Percentiles rank a stretch among this genome's conserved stretches.
phyloP scores from a whole-genome alignment of 2,329 filamentous ascomycete species.

The Colletotrichum sp. region DNA sequence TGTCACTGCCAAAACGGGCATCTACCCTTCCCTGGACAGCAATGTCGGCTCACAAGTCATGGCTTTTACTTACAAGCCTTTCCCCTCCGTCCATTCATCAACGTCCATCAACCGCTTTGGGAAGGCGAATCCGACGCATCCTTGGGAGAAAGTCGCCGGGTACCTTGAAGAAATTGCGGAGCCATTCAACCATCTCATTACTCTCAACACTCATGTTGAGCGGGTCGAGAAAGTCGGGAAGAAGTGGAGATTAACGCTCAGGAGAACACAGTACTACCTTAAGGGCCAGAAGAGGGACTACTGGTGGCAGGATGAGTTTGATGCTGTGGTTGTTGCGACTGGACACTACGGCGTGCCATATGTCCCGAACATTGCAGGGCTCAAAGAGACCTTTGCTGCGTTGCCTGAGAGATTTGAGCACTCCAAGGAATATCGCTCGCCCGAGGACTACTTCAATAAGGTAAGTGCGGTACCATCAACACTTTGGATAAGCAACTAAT shows the following conservation, averaged over 20 bases:
- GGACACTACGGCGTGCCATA: constrained; percentile 45
- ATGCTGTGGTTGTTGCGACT: constrained; percentile 45
- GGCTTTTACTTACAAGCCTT: constrained; percentile 58
- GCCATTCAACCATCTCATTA: constrained; percentile 50
- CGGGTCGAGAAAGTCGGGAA: constrained; percentile 46
- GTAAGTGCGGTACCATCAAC: too few relatives aligned
- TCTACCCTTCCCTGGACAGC: constrained; percentile 57
- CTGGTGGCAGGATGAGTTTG: constrained; percentile 44
- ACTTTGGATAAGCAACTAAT: too few relatives aligned
- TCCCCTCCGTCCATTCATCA: constrained; percentile 43
- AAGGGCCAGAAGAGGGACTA: constrained; percentile 39
- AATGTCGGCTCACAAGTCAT: constrained; percentile 62
- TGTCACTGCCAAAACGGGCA: constrained; percentile 31
- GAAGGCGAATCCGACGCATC: constrained; percentile 57
- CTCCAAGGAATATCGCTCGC: constrained; percentile 40
- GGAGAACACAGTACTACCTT: constrained; percentile 46
- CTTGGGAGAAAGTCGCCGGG: constrained; percentile 39
- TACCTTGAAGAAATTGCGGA: constrained; percentile 59
- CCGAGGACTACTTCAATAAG: constrained; percentile 26
- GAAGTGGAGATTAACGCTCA: constrained; percentile 55
- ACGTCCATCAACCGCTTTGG: constrained; percentile 38
- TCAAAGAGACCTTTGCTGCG: constrained; percentile 39
- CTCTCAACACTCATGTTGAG: constrained; percentile 62
- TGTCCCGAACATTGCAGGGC: constrained; percentile 43
- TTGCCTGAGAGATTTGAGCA: constrained; percentile 43